phyloP scores from a whole-genome alignment of 805 yeast species.

The Candida lessepsii region DNA sequence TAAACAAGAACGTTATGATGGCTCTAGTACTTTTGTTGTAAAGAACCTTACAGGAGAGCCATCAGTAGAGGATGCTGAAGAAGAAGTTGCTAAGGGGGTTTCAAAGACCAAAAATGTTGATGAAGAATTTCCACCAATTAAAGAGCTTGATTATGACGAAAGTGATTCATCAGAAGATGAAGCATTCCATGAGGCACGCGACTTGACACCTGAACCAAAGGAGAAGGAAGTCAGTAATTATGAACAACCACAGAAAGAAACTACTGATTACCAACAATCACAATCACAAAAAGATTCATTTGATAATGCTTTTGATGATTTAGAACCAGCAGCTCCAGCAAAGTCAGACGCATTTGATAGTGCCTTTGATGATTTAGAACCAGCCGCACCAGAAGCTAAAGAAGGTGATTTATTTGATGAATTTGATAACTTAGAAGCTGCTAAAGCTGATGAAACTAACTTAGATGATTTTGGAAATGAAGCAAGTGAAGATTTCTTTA shows the following conservation, averaged over 20 bases:
- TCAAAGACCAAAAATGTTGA: conserved; percentile 18
- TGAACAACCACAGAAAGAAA: too few species aligned
- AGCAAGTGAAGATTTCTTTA: conserved; percentile 18
- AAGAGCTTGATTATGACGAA: conserved; percentile 54
- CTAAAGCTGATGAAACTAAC: conserved; percentile 31
- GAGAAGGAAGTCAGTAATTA: too few species aligned
- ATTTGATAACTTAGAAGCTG: conserved; percentile 38
- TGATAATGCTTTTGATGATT: conserved; percentile 37
- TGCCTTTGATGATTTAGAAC: conserved; percentile 39
- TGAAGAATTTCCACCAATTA: conserved; percentile 63
- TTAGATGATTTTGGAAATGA: conserved; percentile 20
- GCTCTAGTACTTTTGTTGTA: conserved; percentile 12
- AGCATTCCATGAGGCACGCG: conserved; percentile 16
- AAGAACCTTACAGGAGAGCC: conserved; percentile 10
- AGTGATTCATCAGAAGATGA: conserved; percentile 44
- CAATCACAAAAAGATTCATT: too few species aligned
- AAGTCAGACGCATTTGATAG: conserved; percentile 32
- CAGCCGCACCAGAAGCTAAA: conserved; percentile 22
- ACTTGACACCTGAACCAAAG: too few species aligned
- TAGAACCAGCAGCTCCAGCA: conserved; percentile 32
- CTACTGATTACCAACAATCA: too few species aligned
- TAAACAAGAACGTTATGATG: conserved; percentile 17
- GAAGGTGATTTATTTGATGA: conserved; percentile 35
- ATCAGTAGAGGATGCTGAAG: background rate
- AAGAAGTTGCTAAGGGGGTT: too few species aligned